Base-by-base conservation (phyloP, 345 rosid species). In the Geranium brycei region DNA sequence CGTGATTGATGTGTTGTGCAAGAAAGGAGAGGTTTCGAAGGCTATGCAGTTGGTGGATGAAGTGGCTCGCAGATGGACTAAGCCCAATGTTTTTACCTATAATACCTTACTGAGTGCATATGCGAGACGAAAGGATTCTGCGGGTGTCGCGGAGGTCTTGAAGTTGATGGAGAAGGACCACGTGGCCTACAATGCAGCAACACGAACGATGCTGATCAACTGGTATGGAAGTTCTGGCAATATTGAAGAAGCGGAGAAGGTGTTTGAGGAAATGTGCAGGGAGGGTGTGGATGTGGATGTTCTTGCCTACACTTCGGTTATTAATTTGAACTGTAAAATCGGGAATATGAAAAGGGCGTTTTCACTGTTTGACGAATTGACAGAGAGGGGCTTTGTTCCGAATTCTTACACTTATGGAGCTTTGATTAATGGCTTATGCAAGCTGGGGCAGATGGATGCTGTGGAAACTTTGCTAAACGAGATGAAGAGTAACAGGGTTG, bases 201-300 rank as follows among this genome's bases (percentile, higher is more conserved):
- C 98, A 0, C 89, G 79, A 71, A 79, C 96, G 5, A 71, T 81
- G 66, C 62, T 89, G 79, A 79, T 82, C 0, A 81, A 77, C 19
- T 57, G 81, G 81, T 59, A 77, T 62, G 77, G 65, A 0, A 72
- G 72, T 51, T 66, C 51, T 1, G 82, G 85, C 59, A 80, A 73
- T 64, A 68, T 79, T 62, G 70, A 7, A 12, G 85, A 84, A 28
- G 95, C 77, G 4, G 88, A 84, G 81, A 79, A 72, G 51, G 16
- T 87, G 87, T 89, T 89, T 17, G 79, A 77, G 51, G 89, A 89
- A 82, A 89, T 91, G 91, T 73, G 76, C 68, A 83, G 80, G 67
- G 85, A 77, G 74, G 83, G 80, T 58, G 11, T 66, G 23, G 79
- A 78, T 63, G 65, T 68, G 0, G 96, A 87, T 69, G 17, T 82